A percentile compares a stretch with the other conserved stretches of the same genome.
These are phyloP conservation scores for Monilinia polystroma DNA, from an alignment of 2,329 filamentous ascomycete genomes.

Conservation along the genomic window DNA sequence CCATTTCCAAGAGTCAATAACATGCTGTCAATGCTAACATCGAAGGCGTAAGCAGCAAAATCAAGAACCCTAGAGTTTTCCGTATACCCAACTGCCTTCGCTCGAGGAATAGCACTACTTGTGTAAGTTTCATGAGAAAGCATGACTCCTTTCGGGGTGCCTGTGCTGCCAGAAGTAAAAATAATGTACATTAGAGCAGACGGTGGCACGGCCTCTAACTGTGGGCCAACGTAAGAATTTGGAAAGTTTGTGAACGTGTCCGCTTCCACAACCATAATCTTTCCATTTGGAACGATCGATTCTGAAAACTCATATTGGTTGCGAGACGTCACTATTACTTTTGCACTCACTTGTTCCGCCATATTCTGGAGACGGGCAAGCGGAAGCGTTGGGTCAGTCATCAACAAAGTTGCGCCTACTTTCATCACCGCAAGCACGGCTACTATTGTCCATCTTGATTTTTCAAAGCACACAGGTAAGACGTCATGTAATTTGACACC, in stretches of 20 bases:
- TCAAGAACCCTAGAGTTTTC: slow-evolving; percentile 30
- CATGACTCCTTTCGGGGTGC: slow-evolving; percentile 34
- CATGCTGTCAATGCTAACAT: slow-evolving; percentile 40
- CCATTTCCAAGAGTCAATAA: slow-evolving; percentile 43
- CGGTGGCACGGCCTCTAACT: slow-evolving; percentile 15
- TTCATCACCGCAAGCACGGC: slow-evolving; percentile 39
- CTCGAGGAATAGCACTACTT: slow-evolving; percentile 24
- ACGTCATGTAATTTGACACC: slow-evolving; percentile 27
- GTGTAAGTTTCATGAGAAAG: slow-evolving; percentile 31
- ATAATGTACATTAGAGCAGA: slow-evolving; percentile 29
- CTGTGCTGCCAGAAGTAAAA: slow-evolving; percentile 40
- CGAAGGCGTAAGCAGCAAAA: slow-evolving; percentile 43
- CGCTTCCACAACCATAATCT: slow-evolving; percentile 9
- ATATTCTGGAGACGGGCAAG: slow-evolving; percentile 32
- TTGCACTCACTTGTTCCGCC: slow-evolving; percentile 20
- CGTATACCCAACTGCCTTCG: slow-evolving; percentile 18
- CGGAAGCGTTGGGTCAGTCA: slow-evolving; percentile 39
- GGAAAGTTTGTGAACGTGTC: slow-evolving; percentile 4
- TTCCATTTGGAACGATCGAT: slow-evolving; percentile 16
- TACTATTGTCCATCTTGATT: slow-evolving; percentile 37
- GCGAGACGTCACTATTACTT: slow-evolving; percentile 25
- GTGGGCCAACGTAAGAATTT: background rate
- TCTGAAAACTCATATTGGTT: slow-evolving; percentile 11
- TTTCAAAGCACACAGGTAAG: slow-evolving; percentile 40
- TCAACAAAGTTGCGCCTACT: slow-evolving; percentile 37